These are phyloP conservation scores for Cordia subcordata DNA, from an alignment of 257 asterid species.

Conservation along the genomic window DNA sequence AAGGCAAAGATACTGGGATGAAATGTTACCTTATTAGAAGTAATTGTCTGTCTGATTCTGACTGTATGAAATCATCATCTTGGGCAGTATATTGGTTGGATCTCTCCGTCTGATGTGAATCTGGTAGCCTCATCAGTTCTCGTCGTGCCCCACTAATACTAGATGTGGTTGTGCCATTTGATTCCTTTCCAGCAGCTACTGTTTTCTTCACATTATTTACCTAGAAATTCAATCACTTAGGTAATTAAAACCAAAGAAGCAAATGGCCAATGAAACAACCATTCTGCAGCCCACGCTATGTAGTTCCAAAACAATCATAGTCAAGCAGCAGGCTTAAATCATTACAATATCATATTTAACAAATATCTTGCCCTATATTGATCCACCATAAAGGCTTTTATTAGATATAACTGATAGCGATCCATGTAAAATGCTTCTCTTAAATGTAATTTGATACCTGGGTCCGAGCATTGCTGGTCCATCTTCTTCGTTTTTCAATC, in stretches of 20 bases:
- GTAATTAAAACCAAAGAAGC: no score
- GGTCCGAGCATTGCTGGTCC: constrained; percentile 84
- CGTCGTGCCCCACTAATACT: constrained; percentile 67
- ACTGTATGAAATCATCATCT: constrained; percentile 74
- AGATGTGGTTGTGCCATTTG: constrained; percentile 64
- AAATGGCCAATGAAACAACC: no score
- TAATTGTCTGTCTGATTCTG: constrained; percentile 86
- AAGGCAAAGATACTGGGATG: background rate
- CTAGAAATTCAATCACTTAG: constrained; percentile 25
- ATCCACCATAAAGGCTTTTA: no score
- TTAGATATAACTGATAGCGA: no score
- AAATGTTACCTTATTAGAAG: constrained; percentile 73
- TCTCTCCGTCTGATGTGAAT: constrained; percentile 54
- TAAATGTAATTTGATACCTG: constrained; percentile 48
- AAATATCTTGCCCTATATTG: no score
- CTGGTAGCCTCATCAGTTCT: constrained; percentile 85
- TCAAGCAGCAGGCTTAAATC: no score
- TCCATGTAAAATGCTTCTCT: background rate
- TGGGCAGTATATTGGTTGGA: constrained; percentile 44
- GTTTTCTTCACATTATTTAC: constrained; percentile 75
- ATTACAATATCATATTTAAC: no score
- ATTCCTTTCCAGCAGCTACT: constrained; percentile 46
- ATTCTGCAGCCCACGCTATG: no score
- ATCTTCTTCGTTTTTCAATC: constrained; percentile 83
- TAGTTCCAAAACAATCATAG: no score